Percentiles rank a stretch among this genome's conserved stretches.
These are phyloP conservation scores for Hemerocallis citrina DNA, from an alignment of 106 monocot species.

Conservation along the genomic window DNA sequence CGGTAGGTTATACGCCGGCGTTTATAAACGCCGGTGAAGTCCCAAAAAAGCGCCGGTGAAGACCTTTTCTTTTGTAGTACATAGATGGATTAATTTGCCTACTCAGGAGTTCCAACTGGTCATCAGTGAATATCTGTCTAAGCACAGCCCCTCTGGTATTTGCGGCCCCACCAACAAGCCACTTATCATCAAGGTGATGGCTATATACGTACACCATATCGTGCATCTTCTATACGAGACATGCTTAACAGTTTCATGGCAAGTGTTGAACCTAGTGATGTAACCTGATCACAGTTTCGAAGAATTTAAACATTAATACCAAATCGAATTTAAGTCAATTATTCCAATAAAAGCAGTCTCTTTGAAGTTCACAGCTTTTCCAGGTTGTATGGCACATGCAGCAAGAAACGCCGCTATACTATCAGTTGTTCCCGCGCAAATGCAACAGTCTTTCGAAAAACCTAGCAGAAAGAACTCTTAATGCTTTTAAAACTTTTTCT, in stretches of 20 bases:
- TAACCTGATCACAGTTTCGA: slow-evolving; percentile 42
- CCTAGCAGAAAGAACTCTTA: slow-evolving; percentile 27
- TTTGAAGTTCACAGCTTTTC: slow-evolving; percentile 48
- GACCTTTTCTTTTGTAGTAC: no score
- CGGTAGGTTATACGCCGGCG: no score
- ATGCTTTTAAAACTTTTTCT: not conserved
- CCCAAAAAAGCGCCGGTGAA: no score
- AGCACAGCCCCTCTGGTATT: slow-evolving; percentile 78
- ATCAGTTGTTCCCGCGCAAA: slow-evolving; percentile 78
- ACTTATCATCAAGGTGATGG: slow-evolving; percentile 67
- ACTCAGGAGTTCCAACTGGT: slow-evolving; percentile 42
- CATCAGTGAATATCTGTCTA: slow-evolving; percentile 53
- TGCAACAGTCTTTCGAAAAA: slow-evolving; percentile 46
- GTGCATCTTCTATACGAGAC: slow-evolving; percentile 49
- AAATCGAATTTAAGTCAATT: not conserved
- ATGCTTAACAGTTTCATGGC: slow-evolving; percentile 79
- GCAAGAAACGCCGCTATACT: slow-evolving; percentile 87
- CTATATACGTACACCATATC: slow-evolving; percentile 78
- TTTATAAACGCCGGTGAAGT: no score
- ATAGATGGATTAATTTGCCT: slow-evolving; percentile 45
- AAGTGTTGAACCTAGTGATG: slow-evolving; percentile 71
- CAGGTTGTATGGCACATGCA: slow-evolving; percentile 39
- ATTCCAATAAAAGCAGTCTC: not conserved
- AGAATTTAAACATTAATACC: not conserved
- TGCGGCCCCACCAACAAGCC: slow-evolving; percentile 84